Evolutionary conservation across 768 basidiomycete species (phyloP), one percentile per base, ranked within the genome.

Genomic region (Suillus placidus): DNA sequence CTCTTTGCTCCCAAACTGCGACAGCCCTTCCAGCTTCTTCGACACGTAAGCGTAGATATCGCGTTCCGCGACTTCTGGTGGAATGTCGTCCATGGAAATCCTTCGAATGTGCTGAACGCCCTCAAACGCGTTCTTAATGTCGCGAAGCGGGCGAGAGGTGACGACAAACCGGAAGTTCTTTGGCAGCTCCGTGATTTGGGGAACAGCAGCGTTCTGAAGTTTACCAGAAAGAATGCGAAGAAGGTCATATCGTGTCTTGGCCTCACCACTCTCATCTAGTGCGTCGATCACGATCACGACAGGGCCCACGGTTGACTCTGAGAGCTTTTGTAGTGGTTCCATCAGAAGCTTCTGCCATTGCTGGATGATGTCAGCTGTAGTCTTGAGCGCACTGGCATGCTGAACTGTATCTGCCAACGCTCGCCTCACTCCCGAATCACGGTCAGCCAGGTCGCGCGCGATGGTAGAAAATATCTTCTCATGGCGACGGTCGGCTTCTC

Each of bases 201-300:
- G 43, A 16, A 20, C 2, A 20, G n/a, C n/a, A n/a, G n/a, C n/a
- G n/a, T n/a, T n/a, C n/a, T n/a, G n/a, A n/a, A 32, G n/a, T 62
- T 56, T 32, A 2, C 42, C 40, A 3, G 60, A 13, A 38, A 67
- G 34, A 35, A 66, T 40, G 2, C 23, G 2, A n/a, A 77, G 71
- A 47, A 74, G 62, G 3, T n/a, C 34, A 12, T 45, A 38, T 12
- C 68, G 66, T 52, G 64, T 26, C 18, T 30, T 51, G 1, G n/a
- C 54, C 14, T 65, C 47, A 13, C 63, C 64, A 47, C 66, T 69
- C 47, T 67, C 70, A 47, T 71, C 69, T 10, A 73, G 47, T 14
- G 62, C 74, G 49, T 76, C 74, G 49, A 74, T 70, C 54, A 76
- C 62, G 30, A 73, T 57, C 18, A 73, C 58, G 14, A 75, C 65